Evolutionary conservation across 495 filamentous ascomycete species (phyloP), one percentile per base, ranked within the genome.

Genomic region (Pseudotulostoma volvatum): DNA sequence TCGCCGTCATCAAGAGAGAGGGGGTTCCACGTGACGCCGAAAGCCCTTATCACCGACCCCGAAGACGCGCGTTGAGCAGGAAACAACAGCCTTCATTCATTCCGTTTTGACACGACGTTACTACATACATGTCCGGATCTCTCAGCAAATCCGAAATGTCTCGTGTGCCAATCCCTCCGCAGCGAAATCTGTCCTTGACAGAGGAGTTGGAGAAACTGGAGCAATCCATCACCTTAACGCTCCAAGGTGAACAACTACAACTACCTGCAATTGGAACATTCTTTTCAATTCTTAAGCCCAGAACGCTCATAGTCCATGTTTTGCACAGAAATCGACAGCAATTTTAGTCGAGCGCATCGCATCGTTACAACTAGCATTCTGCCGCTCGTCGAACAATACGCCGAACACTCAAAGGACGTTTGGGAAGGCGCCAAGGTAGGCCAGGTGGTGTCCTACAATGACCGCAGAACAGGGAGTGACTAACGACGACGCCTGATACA

Each of bases 131-230:
- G n/a, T n/a, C n/a, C n/a, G n/a, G n/a, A n/a, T n/a, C n/a, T n/a
- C n/a, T n/a, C n/a, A n/a, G n/a, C n/a, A n/a, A n/a, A n/a, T n/a
- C n/a, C n/a, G 49, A 21, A 4, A 74, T 74, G 71, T 67, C 70
- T 34, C 68, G 66, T 25, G 64, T 56, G 38, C 61, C 63, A 11
- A 55, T 64, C 3, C 64, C 72, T 1, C 56, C 73, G 5, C 62
- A 71, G 37, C 70, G 84, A 32, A 78, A 72, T 16, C 64, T 94
- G 38, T 79, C 81, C 3, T 68, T 95, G 41, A 90, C 88, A 0
- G 90, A 96, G 50, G 90, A 97, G 63, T 68, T 97, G 15, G 90
- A 97, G 65, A 94, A 83, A 54, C 61, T 97, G 9, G 90, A 97
- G 52, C 92, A 96, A 54, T 86, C 81, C 25, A 96, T 97, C 51